Conservation (phyloP, 495 filamentous ascomycete species). For the Sphaerosporella brunnea region DNA sequence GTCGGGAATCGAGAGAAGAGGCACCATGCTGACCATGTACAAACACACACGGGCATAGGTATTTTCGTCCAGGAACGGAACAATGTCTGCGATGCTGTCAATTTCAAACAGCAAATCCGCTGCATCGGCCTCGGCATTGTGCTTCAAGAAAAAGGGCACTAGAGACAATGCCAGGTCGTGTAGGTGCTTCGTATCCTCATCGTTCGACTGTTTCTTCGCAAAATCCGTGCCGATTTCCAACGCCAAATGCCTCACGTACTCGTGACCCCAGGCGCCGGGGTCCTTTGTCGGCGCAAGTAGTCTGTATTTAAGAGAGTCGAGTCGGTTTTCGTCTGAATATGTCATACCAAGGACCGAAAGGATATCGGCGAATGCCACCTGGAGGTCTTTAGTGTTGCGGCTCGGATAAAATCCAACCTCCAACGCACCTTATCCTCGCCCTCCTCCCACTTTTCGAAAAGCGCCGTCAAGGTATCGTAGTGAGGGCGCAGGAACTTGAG, state of each 20-base stretch:
- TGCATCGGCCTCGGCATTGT: conserved; percentile 94
- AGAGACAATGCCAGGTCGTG: conserved; percentile 63
- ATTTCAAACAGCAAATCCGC: conserved; percentile 93
- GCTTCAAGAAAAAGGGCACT: conserved; percentile 87
- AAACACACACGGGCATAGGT: conserved; percentile 84
- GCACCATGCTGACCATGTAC: conserved; percentile 97
- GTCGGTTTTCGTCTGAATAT: conserved; percentile 85
- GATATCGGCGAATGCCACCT: conserved; percentile 80
- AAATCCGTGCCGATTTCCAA: conserved; percentile 93
- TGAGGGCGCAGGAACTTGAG: conserved; percentile 95
- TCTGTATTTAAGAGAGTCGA: conserved; percentile 90
- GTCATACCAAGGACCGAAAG: conserved; percentile 98
- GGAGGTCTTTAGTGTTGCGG: neutral
- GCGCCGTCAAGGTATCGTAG: conserved; percentile 65
- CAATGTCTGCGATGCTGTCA: conserved; percentile 89
- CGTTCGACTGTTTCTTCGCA: conserved; percentile 44
- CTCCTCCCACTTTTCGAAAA: conserved; percentile 73
- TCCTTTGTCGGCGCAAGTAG: conserved; percentile 78
- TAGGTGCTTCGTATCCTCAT: conserved; percentile 45
- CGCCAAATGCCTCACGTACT: conserved; percentile 91
- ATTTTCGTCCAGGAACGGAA: conserved; percentile 76
- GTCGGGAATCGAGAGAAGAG: conserved; percentile 89
- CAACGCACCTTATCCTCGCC: conserved; percentile 56
- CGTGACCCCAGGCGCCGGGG: conserved; percentile 93
- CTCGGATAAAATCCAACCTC: neutral